Evolutionary conservation across 352 stramenopile species (phyloP), one percentile per base, ranked within the genome.

Genomic region (Pythium monospermum): DNA sequence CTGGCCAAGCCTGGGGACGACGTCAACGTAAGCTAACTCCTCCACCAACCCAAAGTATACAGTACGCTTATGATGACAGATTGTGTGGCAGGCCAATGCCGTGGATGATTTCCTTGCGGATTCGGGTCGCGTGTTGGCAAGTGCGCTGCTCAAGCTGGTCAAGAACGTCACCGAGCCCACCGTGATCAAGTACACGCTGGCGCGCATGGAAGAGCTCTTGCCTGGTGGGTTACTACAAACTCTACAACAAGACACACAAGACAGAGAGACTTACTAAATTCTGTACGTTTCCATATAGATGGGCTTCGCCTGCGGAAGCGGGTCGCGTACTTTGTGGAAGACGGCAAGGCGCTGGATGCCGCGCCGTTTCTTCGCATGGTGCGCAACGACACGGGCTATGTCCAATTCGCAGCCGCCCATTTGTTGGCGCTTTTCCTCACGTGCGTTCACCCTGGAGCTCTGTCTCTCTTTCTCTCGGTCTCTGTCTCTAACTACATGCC

Each of bases 151-250:
- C 33, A 94, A 94, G 61, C 53, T 94, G 30, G 66, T 94, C 31
- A 91, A 91, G 72, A 91, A 94, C 62, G 82, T 94, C 57, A 94
- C 83, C 6, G 83, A 94, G 48, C 80, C 82, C 13, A 88, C 83
- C 5, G 83, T 94, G 26, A 70, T 94, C 47, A 88, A 88, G 46
- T 94, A 94, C 61, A 83, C 81, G 48, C 71, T 94, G 28, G 83
- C 83, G 3, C 81, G 83, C 57, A 90, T 94, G 76, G 79, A 94
- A 49, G 81, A 94, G 59, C 64, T 94, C 16, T 59, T 94, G 16
- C 82, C 83, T 26, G 82, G 82, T 91, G 55, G 0, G 44, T 42
- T 19, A 12, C 12, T 49, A n/a, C n/a, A n/a, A n/a, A n/a, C n/a
- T n/a, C n/a, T n/a, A n/a, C n/a, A n/a, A n/a, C n/a, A n/a, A n/a